Evolutionary conservation across 352 stramenopile genomes (phyloP).

Genomic region (Globisporangium abappressorium): DNA sequence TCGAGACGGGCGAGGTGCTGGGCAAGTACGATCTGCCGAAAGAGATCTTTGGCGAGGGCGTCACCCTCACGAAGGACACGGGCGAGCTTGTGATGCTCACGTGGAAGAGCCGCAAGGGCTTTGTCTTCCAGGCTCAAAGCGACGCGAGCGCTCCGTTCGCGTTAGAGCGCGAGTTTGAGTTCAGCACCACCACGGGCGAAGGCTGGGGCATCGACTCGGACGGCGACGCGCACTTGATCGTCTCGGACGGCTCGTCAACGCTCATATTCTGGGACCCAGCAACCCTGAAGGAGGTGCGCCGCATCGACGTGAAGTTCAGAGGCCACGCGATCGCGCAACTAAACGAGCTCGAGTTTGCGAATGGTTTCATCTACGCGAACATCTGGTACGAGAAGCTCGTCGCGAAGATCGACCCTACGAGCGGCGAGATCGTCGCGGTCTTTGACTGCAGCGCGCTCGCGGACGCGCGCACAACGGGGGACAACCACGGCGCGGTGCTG

Average conservation of each 20-base stretch:
- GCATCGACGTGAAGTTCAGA: slow-evolving; percentile 60
- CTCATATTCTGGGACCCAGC: slow-evolving; percentile 91
- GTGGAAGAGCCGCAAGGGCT: slow-evolving; percentile 85
- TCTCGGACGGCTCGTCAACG: slow-evolving; percentile 88
- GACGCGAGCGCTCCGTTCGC: slow-evolving; percentile 20
- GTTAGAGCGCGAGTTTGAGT: slow-evolving; percentile 68
- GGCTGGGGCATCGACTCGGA: slow-evolving; percentile 93
- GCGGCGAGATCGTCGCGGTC: slow-evolving; percentile 80
- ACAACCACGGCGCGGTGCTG: slow-evolving; percentile 71
- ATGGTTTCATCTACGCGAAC: slow-evolving; percentile 93
- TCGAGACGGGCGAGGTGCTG: slow-evolving; percentile 78
- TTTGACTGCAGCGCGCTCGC: slow-evolving; percentile 84
- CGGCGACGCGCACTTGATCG: slow-evolving; percentile 39
- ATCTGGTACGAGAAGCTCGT: slow-evolving; percentile 93
- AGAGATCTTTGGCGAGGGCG: slow-evolving; percentile 90
- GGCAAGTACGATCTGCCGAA: slow-evolving; percentile 48
- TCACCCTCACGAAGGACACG: slow-evolving; percentile 60
- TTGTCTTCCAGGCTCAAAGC: slow-evolving; percentile 67
- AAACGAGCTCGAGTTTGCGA: slow-evolving; percentile 93
- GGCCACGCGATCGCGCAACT: slow-evolving; percentile 57
- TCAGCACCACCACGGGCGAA: slow-evolving; percentile 73
- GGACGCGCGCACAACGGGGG: slow-evolving; percentile 45
- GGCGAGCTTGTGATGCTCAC: slow-evolving; percentile 89
- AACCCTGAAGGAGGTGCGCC: slow-evolving; percentile 72
- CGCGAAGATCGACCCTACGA: slow-evolving; percentile 90